Base-by-base conservation (phyloP, 2,329 filamentous ascomycete genomes). In the Sporothrix mexicana region DNA sequence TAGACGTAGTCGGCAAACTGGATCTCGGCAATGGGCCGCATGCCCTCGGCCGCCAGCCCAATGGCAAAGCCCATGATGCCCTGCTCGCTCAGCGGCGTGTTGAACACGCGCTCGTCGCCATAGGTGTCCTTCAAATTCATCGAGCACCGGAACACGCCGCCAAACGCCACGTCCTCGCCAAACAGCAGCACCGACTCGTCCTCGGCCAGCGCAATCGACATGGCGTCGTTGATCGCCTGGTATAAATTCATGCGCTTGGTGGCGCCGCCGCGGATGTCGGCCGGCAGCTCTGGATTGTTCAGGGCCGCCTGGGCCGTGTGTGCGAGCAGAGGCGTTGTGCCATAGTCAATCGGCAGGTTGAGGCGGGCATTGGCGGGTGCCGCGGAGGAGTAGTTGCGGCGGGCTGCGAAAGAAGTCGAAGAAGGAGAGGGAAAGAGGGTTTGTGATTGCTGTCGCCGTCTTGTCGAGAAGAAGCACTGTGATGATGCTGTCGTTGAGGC, bases 1-100 rank as follows among this genome's bases (percentile, higher is more conserved):
- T 91, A 97, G 71, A 97, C 91, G 80, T 98, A 98, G 80, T 98
- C 95, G 73, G 95, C 95, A 79, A 98, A 98, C 80, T 98, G 95
- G 72, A 98, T 94, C 84, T 99, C 96, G 0, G 95, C 95, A 30
- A 98, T 89, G 0, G 96, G 94, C 73, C 92, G 92, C 92, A 97
- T 94, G 30, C 95, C 95, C 83, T 97, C 92, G 7, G 93, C 93
- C 0, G 95, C 95, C 49, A 91, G 90, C 1, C 96, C 96, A 76
- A 98, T 94, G 12, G 92, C 96, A 79, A 98, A 98, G 0, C 96
- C 96, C 73, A 97, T 88, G 76, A 99, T 95, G 1, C 95, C 96
- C 82, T 98, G 96, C 80, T 99, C 96, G 47, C 92, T 93, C 77
- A 99, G 83, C 0, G 96, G 96, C 20, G 95, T 98, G 82, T 99